phyloP scores from a whole-genome alignment of 1,139 yeast genomes.

The Taiozyma onychis region DNA sequence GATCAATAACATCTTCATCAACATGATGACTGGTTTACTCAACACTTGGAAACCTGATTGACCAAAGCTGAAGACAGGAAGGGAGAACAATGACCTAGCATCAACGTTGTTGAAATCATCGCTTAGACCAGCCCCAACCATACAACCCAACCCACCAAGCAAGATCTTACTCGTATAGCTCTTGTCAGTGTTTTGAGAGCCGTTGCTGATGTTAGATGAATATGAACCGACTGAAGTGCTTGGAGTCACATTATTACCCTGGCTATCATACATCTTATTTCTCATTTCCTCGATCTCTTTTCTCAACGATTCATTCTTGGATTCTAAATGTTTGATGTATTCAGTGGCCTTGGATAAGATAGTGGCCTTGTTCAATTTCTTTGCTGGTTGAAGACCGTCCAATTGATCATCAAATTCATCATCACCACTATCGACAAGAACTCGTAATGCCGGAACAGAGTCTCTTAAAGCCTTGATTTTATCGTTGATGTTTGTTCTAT shows the following conservation, averaged over 20 bases:
- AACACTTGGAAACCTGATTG: conserved; percentile 22
- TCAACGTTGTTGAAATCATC: conserved; percentile 25
- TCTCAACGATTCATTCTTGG: conserved; percentile 51
- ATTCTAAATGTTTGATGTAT: conserved; percentile 77
- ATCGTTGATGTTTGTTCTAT: conserved; percentile 66
- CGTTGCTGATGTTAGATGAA: conserved; percentile 8
- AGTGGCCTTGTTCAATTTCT: conserved; percentile 82
- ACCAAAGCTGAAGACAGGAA: conserved; percentile 27
- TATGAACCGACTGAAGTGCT: conserved; percentile 20
- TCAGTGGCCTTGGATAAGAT: conserved; percentile 87
- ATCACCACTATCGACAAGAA: conserved; percentile 32
- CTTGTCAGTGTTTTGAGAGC: conserved; percentile 6
- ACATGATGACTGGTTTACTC: conserved; percentile 17
- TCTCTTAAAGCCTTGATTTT: conserved; percentile 62
- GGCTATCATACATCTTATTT: conserved; percentile 16
- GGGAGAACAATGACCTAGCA: conserved; percentile 25
- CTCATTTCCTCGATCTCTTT: conserved; percentile 51
- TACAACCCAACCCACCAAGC: conserved; percentile 30
- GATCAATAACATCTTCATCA: conserved; percentile 16
- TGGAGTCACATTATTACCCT: conserved; percentile 10
- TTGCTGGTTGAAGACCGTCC: conserved; percentile 86
- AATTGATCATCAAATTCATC: conserved; percentile 37
- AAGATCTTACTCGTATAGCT: conserved; percentile 25
- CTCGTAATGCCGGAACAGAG: conserved; percentile 58
- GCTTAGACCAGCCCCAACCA: conserved; percentile 27